Percentiles rank a stretch among this genome's conserved stretches.
These are phyloP conservation scores for Dichomitus squalens DNA, from an alignment of 1,284 basidiomycete species.

Conservation along the genomic window DNA sequence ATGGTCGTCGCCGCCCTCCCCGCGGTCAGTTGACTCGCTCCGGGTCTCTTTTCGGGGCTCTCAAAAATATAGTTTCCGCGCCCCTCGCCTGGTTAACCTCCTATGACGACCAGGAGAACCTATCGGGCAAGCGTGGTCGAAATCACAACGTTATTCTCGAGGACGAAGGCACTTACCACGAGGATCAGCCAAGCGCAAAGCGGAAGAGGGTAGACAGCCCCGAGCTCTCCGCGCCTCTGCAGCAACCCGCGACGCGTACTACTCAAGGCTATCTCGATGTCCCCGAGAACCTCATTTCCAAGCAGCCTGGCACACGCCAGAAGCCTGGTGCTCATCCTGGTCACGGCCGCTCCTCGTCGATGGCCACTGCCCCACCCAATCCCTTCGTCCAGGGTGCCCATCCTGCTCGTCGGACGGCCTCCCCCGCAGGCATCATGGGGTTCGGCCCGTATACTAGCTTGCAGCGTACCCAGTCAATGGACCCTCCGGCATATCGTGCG, in stretches of 20 bases:
- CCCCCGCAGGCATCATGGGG: conserved; percentile 23
- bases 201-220: conserved; percentile 33
- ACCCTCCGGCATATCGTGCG: conserved; percentile 29
- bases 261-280: conserved; percentile 34
- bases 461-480: conserved; percentile 32
- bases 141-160: conserved; percentile 10
- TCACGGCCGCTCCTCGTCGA: conserved; percentile 28
- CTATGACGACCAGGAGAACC: conserved; percentile 26
- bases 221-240: conserved; percentile 17
- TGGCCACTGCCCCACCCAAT: conserved; percentile 20
- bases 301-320: conserved; percentile 6
- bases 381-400: conserved; percentile 8
- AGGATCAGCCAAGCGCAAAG: conserved; percentile 30
- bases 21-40: conserved; percentile 28
- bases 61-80: conserved; percentile 34
- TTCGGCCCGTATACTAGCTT: conserved; percentile 17
- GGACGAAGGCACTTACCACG: conserved; percentile 23
- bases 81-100: conserved; percentile 32
- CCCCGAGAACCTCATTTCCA: conserved; percentile 25
- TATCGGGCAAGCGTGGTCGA: conserved; percentile 28
- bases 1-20: conserved; percentile 22
- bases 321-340: conserved; percentile 5
- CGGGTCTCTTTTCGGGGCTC: conserved; percentile 30
- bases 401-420: conserved; percentile 24
- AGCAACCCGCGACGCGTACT: conserved; percentile 16